A percentile compares a stretch with the other conserved stretches of the same genome.
phyloP scores from a whole-genome alignment of 495 filamentous ascomycete genomes.

The Neurospora sp. region DNA sequence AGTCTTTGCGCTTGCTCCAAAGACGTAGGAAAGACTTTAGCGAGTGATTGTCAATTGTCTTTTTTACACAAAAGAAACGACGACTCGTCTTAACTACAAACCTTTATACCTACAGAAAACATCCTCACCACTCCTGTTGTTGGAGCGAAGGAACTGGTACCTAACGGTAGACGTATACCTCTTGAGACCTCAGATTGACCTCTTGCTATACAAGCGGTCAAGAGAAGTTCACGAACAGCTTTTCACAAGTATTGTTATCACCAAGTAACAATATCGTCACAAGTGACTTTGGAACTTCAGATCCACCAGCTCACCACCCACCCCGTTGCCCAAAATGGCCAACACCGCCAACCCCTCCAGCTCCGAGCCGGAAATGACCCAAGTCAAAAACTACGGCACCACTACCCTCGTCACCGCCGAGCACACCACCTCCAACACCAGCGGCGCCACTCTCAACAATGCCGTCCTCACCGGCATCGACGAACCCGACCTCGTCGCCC shows the following conservation, averaged over 20 bases:
- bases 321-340: slow-evolving; percentile 9
- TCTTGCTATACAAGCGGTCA: slow-evolving; percentile 3
- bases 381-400: slow-evolving; percentile 8
- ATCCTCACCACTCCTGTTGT: background rate
- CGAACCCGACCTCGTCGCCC: slow-evolving; percentile 14
- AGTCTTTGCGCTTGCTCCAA: slow-evolving; percentile 51
- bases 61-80: slow-evolving; percentile 3
- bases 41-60: slow-evolving; percentile 2
- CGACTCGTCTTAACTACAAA: slow-evolving; percentile 1
- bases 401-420: slow-evolving; percentile 4
- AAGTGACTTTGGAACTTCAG: background rate
- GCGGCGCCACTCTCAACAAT: slow-evolving; percentile 8
- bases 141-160: background rate
- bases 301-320: slow-evolving; percentile 7
- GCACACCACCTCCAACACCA: slow-evolving; percentile 10
- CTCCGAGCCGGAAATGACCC: slow-evolving; percentile 6
- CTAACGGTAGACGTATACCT: background rate
- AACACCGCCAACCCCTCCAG: background rate
- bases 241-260: background rate
- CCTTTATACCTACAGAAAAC: background rate
- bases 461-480: background rate
- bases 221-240: background rate
- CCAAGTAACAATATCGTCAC: background rate
- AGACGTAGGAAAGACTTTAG: slow-evolving; percentile 46
- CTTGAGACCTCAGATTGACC: background rate